A percentile compares a stretch with the other conserved stretches of the same genome.
Conservation (phyloP, 2,329 filamentous ascomycete genomes). For the Pestalotiopsis sp. region DNA sequence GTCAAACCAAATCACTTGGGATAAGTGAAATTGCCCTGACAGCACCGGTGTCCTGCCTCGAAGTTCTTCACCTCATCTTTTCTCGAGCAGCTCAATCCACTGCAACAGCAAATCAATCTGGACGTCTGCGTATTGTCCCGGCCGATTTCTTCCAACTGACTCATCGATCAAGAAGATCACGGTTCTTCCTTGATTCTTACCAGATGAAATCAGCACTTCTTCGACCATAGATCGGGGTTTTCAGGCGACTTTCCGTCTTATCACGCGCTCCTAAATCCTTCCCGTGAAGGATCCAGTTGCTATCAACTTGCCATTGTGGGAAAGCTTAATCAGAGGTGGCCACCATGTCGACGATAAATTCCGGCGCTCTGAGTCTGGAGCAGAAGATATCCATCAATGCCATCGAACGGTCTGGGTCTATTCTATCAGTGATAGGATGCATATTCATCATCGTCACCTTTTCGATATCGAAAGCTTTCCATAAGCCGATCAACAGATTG, state of each 20-base stretch:
- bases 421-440: conserved; percentile 72
- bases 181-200: not conserved
- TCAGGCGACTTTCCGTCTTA: not conserved
- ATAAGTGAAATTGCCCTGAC: not conserved
- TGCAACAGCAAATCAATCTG: not conserved
- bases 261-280: not conserved
- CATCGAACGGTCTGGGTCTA: conserved; percentile 70
- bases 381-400: conserved; percentile 59
- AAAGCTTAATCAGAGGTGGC: not conserved
- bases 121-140: not conserved
- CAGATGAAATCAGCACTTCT: not conserved
- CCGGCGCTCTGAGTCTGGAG: not conserved
- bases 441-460: conserved; percentile 75
- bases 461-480: conserved; percentile 67
- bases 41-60: not conserved
- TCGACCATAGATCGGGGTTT: not conserved
- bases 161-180: not conserved
- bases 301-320: not conserved
- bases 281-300: not conserved
- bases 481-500: conserved; percentile 84
- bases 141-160: not conserved
- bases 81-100: not conserved
- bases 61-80: too few relatives aligned
- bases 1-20: not conserved
- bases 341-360: not conserved